A percentile compares a stretch with the other conserved stretches of the same genome.
These are phyloP conservation scores for Rhizophagus sp. DNA, from an alignment of 192 early-diverging fungal species.

Conservation along the genomic window DNA sequence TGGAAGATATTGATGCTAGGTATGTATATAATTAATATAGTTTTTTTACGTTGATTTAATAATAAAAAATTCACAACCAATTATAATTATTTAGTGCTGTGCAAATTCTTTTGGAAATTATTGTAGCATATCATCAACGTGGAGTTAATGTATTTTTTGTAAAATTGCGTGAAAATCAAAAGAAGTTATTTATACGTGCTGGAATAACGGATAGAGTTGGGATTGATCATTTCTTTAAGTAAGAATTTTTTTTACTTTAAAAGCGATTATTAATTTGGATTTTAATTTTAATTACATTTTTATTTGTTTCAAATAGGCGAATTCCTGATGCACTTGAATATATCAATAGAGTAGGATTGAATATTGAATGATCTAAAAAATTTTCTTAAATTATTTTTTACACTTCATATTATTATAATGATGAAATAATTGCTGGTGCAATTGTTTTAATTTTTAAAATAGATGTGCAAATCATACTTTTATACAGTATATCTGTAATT, in stretches of 20 bases:
- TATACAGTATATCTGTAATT: too few species aligned
- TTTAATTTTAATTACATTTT: neutral
- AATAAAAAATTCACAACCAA: neutral
- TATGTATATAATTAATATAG: constrained; percentile 26
- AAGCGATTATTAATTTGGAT: neutral
- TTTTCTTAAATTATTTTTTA: too few species aligned
- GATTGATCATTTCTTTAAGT: constrained; percentile 66
- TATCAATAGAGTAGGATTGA: neutral
- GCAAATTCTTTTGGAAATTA: constrained; percentile 88
- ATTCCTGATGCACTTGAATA: constrained; percentile 14
- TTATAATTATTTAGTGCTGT: constrained; percentile 36
- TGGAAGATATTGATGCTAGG: constrained; percentile 93
- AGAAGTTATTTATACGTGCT: constrained; percentile 69
- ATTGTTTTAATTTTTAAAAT: too few species aligned
- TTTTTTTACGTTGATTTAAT: neutral
- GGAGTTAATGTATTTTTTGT: constrained; percentile 91
- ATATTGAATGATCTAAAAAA: neutral
- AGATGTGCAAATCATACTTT: too few species aligned
- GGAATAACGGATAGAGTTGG: constrained; percentile 68
- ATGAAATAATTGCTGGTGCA: too few species aligned
- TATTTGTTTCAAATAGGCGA: neutral
- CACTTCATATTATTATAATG: too few species aligned
- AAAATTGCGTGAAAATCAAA: constrained; percentile 74
- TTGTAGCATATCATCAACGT: constrained; percentile 80
- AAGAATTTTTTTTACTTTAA: constrained; percentile 40